Conservation (phyloP, 768 basidiomycete species). For the Trametes cingulata region DNA sequence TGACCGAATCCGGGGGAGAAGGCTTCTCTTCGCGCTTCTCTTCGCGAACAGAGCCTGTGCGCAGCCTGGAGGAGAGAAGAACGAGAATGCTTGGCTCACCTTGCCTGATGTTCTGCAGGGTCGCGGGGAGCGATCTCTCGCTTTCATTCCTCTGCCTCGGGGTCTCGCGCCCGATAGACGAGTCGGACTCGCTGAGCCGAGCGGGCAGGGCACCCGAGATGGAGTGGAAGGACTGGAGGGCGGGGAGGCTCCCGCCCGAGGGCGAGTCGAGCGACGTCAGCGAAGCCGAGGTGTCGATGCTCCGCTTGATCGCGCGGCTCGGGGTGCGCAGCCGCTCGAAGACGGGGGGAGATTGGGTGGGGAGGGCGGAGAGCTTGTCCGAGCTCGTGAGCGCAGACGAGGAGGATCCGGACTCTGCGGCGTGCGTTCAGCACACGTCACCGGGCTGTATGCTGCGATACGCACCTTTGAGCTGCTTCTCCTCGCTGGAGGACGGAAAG, state of each 20-base stretch:
- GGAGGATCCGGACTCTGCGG: conserved; percentile 28
- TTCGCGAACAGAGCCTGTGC: too few species aligned
- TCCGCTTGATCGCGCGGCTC: conserved; percentile 35
- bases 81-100: conserved; percentile 30
- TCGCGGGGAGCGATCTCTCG: conserved; percentile 45
- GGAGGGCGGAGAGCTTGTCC: conserved; percentile 46
- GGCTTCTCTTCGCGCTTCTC: too few species aligned
- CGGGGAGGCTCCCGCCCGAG: conserved; percentile 20
- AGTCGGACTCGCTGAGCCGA: conserved; percentile 36
- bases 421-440: neutral
- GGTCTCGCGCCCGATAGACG: conserved; percentile 43
- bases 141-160: conserved; percentile 57
- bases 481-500: conserved; percentile 16
- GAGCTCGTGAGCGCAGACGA: conserved; percentile 40
- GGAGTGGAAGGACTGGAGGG: conserved; percentile 18
- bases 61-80: neutral
- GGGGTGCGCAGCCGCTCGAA: conserved; percentile 32
- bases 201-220: conserved; percentile 7
- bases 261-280: conserved; percentile 41
- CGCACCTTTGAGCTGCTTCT: conserved; percentile 6
- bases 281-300: conserved; percentile 45
- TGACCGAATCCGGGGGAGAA: too few species aligned
- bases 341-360: conserved; percentile 38
- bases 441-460: neutral
- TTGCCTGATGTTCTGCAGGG: conserved; percentile 40